Conservation (phyloP, 768 basidiomycete species). For the Amyloporia xantha region DNA sequence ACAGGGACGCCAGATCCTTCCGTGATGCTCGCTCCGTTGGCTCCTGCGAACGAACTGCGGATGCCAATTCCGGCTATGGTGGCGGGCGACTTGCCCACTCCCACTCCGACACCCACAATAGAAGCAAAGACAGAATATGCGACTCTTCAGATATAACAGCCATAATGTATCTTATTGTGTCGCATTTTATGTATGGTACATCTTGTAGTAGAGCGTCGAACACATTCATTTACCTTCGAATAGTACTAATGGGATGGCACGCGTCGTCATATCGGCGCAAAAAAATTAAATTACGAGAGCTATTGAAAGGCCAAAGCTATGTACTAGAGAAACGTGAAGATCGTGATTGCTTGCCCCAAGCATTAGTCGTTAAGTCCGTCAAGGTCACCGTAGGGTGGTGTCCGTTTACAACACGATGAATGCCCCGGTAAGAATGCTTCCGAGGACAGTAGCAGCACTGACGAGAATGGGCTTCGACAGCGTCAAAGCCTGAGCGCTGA, state of each 20-base stretch:
- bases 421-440: conserved; percentile 15
- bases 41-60: conserved; percentile 12
- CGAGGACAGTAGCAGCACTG: conserved; percentile 12
- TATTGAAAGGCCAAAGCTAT: not conserved
- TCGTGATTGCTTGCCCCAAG: not conserved
- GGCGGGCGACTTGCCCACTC: conserved; percentile 14
- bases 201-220: not conserved
- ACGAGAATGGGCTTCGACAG: conserved; percentile 9
- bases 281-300: not conserved
- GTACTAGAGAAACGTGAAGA: not conserved
- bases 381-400: not conserved
- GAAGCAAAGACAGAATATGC: not conserved
- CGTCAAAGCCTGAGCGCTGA: conserved; percentile 1
- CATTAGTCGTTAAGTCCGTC: not conserved
- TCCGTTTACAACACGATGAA: conserved; percentile 11
- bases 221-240: not conserved
- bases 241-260: not conserved
- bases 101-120: conserved; percentile 15
- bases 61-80: conserved; percentile 16
- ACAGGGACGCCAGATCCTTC: conserved; percentile 11
- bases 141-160: not conserved
- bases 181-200: not conserved
- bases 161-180: not conserved
- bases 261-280: too few species aligned
- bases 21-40: conserved; percentile 13